Evolutionary conservation across 148 eudicot genomes (phyloP).

Genomic region (Pouteria glomerata): DNA sequence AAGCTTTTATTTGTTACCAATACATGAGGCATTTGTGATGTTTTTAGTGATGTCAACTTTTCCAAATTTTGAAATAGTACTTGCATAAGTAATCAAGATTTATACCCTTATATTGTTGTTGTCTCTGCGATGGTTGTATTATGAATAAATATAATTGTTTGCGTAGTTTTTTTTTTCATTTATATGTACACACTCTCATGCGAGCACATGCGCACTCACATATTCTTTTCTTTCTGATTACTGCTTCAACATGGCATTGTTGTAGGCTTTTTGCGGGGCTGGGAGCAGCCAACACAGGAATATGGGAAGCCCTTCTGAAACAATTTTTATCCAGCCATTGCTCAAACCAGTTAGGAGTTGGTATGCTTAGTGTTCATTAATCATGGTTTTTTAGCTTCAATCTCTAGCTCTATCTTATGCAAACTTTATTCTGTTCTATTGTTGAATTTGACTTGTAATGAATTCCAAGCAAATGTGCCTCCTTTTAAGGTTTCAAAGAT

Average conservation of each 20-base stretch:
- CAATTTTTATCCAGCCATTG: not conserved
- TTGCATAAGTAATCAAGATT: not conserved
- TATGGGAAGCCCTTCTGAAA: constrained; percentile 65
- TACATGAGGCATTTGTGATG: too few species aligned
- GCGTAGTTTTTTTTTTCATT: not conserved
- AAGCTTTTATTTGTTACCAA: too few species aligned
- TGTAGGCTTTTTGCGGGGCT: constrained; percentile 61
- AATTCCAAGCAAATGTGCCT: not conserved
- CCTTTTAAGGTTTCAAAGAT: not conserved
- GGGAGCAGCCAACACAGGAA: constrained; percentile 88
- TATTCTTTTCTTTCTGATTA: constrained; percentile 15
- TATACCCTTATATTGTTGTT: not conserved
- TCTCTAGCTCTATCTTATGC: constrained; percentile 4
- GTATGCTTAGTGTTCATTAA: constrained; percentile 14
- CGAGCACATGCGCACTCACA: too few species aligned
- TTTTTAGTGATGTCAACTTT: too few species aligned
- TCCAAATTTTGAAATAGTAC: too few species aligned
- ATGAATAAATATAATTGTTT: not conserved
- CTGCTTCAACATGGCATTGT: constrained; percentile 12
- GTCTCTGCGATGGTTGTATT: too few species aligned
- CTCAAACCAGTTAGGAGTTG: constrained; percentile 8
- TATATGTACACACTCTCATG: not conserved
- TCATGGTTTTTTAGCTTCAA: not conserved
- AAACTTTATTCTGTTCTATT: not conserved
- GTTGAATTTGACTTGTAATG: not conserved